Evolutionary conservation across 257 asterid genomes (phyloP).

Genomic region (Capsicum baccatum): DNA sequence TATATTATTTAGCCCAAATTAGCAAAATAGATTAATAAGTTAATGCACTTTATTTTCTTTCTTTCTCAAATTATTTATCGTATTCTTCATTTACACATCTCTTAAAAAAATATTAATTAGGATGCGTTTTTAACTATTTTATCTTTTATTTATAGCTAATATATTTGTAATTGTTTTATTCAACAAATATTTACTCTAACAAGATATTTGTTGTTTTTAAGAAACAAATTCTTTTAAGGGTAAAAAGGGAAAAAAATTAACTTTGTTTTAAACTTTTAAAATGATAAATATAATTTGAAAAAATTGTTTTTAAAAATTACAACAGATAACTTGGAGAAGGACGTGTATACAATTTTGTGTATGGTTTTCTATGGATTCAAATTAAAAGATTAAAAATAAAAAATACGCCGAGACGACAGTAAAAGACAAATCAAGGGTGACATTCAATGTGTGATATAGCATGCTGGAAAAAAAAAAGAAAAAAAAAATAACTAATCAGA

Average conservation of each 20-base stretch:
- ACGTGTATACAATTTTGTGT: neutral
- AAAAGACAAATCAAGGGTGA: conserved; percentile 14
- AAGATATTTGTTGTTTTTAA: neutral
- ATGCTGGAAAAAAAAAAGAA: neutral
- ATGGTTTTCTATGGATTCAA: too few relatives aligned
- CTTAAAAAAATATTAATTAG: neutral
- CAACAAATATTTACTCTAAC: neutral
- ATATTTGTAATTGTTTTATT: too few relatives aligned
- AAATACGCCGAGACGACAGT: conserved; percentile 19
- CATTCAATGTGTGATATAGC: neutral
- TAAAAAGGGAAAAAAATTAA: neutral
- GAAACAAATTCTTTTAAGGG: neutral
- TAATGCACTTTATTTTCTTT: neutral
- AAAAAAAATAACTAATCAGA: neutral
- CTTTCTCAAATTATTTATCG: neutral
- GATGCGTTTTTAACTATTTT: neutral
- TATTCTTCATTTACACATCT: neutral
- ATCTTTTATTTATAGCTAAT: too few relatives aligned
- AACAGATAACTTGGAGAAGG: neutral
- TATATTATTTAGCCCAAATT: neutral
- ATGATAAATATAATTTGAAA: too few relatives aligned
- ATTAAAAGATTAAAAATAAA: neutral
- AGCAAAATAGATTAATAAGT: neutral
- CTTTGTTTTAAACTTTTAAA: neutral
- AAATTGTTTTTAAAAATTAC: neutral